Percentiles rank a stretch among this genome's conserved stretches.
Conservation (phyloP, 148 eudicot species). For the Drosera capensis region DNA sequence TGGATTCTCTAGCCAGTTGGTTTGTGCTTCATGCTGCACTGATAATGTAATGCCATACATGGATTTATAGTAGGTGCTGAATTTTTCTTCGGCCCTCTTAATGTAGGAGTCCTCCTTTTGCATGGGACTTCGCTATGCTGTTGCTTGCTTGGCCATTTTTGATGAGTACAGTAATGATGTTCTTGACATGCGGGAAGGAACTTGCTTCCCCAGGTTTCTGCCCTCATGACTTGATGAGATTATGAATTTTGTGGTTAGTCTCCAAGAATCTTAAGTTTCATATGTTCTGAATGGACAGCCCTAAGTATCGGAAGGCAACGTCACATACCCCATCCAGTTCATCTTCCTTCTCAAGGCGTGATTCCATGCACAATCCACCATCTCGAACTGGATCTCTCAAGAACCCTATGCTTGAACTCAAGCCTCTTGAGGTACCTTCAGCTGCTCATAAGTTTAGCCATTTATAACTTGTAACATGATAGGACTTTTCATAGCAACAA, state of each 20-base stretch:
- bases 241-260: too few relatives aligned
- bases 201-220: constrained; percentile 78
- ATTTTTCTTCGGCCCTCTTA: constrained; percentile 5
- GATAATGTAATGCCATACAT: too few relatives aligned
- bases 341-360: constrained; percentile 40
- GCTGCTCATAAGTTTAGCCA: not conserved
- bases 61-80: too few relatives aligned
- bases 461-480: too few relatives aligned
- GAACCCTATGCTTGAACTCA: constrained; percentile 49
- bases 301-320: constrained; percentile 38
- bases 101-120: constrained; percentile 73
- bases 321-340: constrained; percentile 19
- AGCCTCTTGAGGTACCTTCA: constrained; percentile 58
- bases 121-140: constrained; percentile 58
- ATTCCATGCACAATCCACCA: constrained; percentile 33
- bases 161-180: constrained; percentile 92
- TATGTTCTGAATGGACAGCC: constrained; percentile 26
- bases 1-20: too few relatives aligned
- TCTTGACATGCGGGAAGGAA: constrained; percentile 83
- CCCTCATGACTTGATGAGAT: constrained; percentile 1
- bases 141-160: constrained; percentile 65
- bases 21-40: too few relatives aligned
- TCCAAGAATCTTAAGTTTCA: too few relatives aligned
- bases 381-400: constrained; percentile 34
- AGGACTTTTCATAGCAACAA: not conserved